Percentiles rank a stretch among this genome's conserved stretches.
Conservation (phyloP, 2,329 filamentous ascomycete species). For the Fusarium guadeloupense region DNA sequence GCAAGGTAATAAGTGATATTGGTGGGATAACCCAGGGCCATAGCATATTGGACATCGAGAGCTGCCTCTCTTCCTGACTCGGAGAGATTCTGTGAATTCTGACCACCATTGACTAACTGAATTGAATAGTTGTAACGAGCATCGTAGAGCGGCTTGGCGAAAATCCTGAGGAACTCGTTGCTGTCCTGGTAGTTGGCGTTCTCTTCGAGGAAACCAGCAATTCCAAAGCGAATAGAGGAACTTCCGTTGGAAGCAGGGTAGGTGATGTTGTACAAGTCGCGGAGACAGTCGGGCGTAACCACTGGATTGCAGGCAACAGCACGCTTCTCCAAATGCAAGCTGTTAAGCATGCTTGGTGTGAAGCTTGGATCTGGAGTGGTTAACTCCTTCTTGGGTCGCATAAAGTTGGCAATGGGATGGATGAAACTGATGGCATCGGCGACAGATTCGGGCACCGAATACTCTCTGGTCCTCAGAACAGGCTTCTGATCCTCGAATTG, state of each 20-base stretch:
- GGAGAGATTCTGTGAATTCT: conserved; percentile 53
- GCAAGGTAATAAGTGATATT: conserved; percentile 57
- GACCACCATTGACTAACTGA: conserved; percentile 54
- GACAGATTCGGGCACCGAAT: conserved; percentile 55
- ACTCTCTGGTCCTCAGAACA: conserved; percentile 56
- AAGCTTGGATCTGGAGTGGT: conserved; percentile 28
- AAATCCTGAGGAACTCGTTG: conserved; percentile 49
- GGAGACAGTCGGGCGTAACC: conserved; percentile 54
- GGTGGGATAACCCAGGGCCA: conserved; percentile 56
- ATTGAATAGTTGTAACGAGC: conserved; percentile 53
- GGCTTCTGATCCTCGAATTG: conserved; percentile 50
- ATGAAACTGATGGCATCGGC: conserved; percentile 55
- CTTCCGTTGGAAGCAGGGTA: conserved; percentile 44
- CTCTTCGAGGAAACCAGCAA: conserved; percentile 61
- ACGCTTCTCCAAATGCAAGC: conserved; percentile 29
- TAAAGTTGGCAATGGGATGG: conserved; percentile 60
- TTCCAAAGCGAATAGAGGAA: conserved; percentile 53
- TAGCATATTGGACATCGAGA: conserved; percentile 60
- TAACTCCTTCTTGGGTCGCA: conserved; percentile 51
- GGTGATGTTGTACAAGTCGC: conserved; percentile 57
- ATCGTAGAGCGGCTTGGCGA: conserved; percentile 49
- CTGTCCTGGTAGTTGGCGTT: conserved; percentile 57
- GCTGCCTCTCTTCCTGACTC: conserved; percentile 56
- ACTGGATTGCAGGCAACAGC: conserved; percentile 45
- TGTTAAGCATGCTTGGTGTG: conserved; percentile 9